Evolutionary conservation across 805 yeast species (phyloP).

Genomic region (Saccharomycopsis sp.): DNA sequence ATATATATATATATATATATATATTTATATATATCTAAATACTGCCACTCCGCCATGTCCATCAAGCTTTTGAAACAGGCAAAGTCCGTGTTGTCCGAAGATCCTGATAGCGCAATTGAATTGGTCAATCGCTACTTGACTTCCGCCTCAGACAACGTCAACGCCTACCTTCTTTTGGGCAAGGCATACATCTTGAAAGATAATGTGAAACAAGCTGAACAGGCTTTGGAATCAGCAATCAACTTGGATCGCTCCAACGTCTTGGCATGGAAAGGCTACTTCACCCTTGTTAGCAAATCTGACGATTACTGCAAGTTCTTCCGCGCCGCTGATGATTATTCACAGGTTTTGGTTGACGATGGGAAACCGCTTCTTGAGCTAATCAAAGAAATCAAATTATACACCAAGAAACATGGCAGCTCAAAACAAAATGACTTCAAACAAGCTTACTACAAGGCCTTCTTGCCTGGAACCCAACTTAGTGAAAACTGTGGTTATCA

Average conservation of each 20-base stretch:
- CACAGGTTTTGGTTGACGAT: constrained; percentile 35
- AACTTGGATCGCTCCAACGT: constrained; percentile 40
- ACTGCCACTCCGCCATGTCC: constrained; percentile 5
- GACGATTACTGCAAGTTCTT: constrained; percentile 40
- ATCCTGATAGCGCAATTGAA: constrained; percentile 55
- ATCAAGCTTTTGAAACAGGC: constrained; percentile 37
- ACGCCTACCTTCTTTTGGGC: constrained; percentile 64
- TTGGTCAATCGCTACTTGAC: constrained; percentile 47
- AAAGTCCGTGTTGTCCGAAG: constrained; percentile 41
- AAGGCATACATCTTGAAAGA: constrained; percentile 48
- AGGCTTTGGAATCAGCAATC: constrained; percentile 42
- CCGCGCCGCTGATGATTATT: constrained; percentile 35
- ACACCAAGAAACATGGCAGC: constrained; percentile 32
- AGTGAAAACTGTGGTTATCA: constrained; percentile 43
- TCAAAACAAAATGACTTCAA: constrained; percentile 28
- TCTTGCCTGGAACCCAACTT: constrained; percentile 48
- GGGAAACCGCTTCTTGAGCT: constrained; percentile 33
- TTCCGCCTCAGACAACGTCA: constrained; percentile 47
- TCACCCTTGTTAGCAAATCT: constrained; percentile 34
- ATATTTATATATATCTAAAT: background rate
- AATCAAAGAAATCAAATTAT: constrained; percentile 37
- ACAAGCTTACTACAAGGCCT: constrained; percentile 39
- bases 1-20: background rate
- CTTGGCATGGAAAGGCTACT: constrained; percentile 77
- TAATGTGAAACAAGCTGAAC: constrained; percentile 32